Base-by-base conservation (phyloP, 1,139 yeast genomes). In the Pichia sp. region DNA sequence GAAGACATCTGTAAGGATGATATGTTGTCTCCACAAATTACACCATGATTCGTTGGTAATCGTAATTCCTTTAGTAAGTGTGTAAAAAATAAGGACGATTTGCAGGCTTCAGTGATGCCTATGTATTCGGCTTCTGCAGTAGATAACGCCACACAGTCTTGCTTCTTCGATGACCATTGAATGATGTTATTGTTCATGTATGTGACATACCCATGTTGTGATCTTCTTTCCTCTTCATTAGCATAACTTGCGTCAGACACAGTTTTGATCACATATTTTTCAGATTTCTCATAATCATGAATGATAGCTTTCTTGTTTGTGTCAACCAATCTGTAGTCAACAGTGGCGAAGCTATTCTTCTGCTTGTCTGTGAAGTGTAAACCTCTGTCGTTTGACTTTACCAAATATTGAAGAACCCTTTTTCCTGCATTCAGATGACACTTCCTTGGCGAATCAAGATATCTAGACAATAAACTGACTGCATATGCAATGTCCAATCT, bases 1-100 rank as follows among this genome's bases (percentile, higher is more conserved):
- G 29, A 19, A 13, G 34, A 8, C 22, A 40, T 19, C 13, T 35
- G 33, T 21, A 35, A 11, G 14, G 41, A 32, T 12, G 44, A 21
- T 23, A 22, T 25, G 22, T 40, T 40, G 13, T 38, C 40, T 21
- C 37, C 28, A 18, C 34, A 30, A 8, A 40, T 11, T 25, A 10
- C 33, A 30, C 21, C 30, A 38, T 5, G 31, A 27, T 12, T 15
- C 22, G 2, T 31, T 28, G 14, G n/a, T n/a, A 28, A 31, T 8
- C 23, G 13, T 20, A 37, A 15, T 18, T 39, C 39, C 5, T 26
- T 24, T 10, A 36, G 21, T 19, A 36, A 13, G 17, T 39, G 30
- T 15, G n/a, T 33, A 6, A 35, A 27, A 13, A 23, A 24, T 3
- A 33, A 11, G 2, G 27, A 15, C 11, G 28, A 22, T 16, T 32